Evolutionary conservation across 2,329 filamentous ascomycete genomes (phyloP).

Genomic region (Immersiporthe knoxdaviesiana): DNA sequence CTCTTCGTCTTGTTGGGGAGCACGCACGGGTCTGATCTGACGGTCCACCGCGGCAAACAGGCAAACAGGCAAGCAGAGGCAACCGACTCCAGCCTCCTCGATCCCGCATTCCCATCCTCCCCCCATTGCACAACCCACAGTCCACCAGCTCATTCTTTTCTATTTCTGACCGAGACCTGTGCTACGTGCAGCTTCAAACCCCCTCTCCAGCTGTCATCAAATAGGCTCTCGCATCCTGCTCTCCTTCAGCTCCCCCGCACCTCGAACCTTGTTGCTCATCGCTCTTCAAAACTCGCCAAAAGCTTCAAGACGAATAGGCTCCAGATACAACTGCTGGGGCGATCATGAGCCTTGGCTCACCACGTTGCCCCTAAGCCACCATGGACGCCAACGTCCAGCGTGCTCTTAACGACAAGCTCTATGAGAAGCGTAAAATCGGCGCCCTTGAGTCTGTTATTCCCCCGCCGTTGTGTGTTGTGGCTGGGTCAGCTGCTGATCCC

Average conservation of each 20-base stretch:
- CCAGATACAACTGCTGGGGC: background rate
- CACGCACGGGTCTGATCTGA: background rate
- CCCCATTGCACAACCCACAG: too few species aligned
- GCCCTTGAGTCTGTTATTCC: conserved; percentile 80
- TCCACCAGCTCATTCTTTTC: background rate
- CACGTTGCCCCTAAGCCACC: conserved; percentile 29
- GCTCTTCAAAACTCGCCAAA: background rate
- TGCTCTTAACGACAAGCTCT: conserved; percentile 95
- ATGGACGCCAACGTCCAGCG: conserved; percentile 94
- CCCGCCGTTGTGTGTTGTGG: conserved; percentile 7
- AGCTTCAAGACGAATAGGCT: background rate
- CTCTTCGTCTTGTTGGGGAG: background rate
- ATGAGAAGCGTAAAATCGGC: conserved; percentile 95
- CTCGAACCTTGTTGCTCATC: background rate
- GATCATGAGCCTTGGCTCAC: background rate
- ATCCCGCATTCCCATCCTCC: background rate
- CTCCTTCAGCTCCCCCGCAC: background rate
- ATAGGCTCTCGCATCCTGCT: background rate
- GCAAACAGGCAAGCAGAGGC: background rate
- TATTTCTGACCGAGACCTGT: background rate
- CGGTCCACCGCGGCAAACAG: background rate
- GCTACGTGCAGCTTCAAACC: background rate
- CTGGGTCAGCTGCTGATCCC: conserved; percentile 13
- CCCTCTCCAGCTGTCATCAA: background rate
- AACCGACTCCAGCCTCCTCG: conserved; percentile 10